These are phyloP conservation scores for Phialocephala subalpina DNA, from an alignment of 2,329 filamentous ascomycete genomes.

Conservation along the genomic window DNA sequence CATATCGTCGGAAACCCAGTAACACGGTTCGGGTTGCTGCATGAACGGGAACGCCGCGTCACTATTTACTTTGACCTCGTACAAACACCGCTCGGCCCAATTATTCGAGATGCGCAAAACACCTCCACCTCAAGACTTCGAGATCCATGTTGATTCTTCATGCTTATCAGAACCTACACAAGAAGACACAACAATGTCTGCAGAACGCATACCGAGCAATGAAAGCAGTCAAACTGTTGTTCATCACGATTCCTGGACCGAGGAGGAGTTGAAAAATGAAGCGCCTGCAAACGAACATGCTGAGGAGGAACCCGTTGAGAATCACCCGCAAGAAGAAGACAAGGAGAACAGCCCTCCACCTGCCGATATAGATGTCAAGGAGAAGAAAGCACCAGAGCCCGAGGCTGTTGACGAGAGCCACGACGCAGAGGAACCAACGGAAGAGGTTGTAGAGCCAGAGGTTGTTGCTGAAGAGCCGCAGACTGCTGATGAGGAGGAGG, in stretches of 20 bases:
- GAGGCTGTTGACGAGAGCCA: background rate
- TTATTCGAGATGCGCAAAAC: slow-evolving; percentile 35
- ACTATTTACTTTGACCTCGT: slow-evolving; percentile 31
- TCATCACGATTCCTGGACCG: slow-evolving; percentile 31
- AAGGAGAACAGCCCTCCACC: slow-evolving; percentile 14
- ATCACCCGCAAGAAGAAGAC: slow-evolving; percentile 1
- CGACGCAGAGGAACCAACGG: slow-evolving; percentile 1
- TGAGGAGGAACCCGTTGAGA: slow-evolving; percentile 10
- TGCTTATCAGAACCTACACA: slow-evolving; percentile 36
- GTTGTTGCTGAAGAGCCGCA: slow-evolving; percentile 8
- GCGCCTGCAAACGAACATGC: slow-evolving; percentile 8
- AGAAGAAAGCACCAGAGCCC: background rate
- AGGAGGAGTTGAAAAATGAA: slow-evolving; percentile 17
- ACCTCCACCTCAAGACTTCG: slow-evolving; percentile 35
- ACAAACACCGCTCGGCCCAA: slow-evolving; percentile 18
- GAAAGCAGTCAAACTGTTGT: slow-evolving; percentile 37
- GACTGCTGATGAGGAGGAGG: slow-evolving; percentile 10
- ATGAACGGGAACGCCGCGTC: slow-evolving; percentile 33
- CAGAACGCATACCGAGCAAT: slow-evolving; percentile 33
- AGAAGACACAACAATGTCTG: slow-evolving; percentile 32
- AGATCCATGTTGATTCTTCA: slow-evolving; percentile 43
- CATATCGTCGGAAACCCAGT: slow-evolving; percentile 17
- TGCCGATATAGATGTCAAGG: background rate
- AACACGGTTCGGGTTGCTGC: slow-evolving; percentile 35
- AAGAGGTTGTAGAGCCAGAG: slow-evolving; percentile 12